phyloP scores from a whole-genome alignment of 2,329 filamentous ascomycete species.

The Cordyceps cateniannulata region DNA sequence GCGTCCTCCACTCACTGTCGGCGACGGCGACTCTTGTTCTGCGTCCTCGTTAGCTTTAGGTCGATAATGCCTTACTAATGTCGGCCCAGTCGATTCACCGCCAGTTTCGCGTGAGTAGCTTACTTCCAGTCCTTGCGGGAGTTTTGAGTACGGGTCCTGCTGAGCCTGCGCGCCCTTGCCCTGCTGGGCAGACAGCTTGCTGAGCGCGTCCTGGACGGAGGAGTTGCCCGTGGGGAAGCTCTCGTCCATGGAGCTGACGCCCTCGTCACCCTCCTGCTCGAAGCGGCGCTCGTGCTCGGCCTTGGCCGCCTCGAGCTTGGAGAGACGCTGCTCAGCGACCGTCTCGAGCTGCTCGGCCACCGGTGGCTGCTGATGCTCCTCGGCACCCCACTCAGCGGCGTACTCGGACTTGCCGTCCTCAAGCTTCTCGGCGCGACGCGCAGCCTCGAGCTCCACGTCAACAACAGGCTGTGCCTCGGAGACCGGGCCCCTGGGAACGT shows the following conservation, averaged over 20 bases:
- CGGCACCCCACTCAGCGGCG: slow-evolving; percentile 7
- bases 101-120: slow-evolving; percentile 39
- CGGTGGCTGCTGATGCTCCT: slow-evolving; percentile 3
- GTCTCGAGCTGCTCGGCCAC: slow-evolving; percentile 5
- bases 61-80: slow-evolving; percentile 28
- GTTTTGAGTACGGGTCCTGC: slow-evolving; percentile 35
- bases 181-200: not conserved
- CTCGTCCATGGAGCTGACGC: slow-evolving; percentile 34
- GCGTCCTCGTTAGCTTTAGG: slow-evolving; percentile 10
- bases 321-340: not conserved
- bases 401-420: slow-evolving; percentile 7
- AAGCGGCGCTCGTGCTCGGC: slow-evolving; percentile 13
- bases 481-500: not conserved
- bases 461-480: not conserved
- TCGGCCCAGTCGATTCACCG: slow-evolving; percentile 27
- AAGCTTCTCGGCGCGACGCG: slow-evolving; percentile 5
- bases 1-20: not conserved
- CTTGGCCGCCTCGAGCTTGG: slow-evolving; percentile 9
- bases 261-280: slow-evolving; percentile 23
- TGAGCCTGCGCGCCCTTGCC: slow-evolving; percentile 16
- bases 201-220: slow-evolving; percentile 23
- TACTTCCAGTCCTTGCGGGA: slow-evolving; percentile 42
- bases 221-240: slow-evolving; percentile 27
- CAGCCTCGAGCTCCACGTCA: slow-evolving; percentile 1
- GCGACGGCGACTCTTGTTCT: slow-evolving; percentile 5